phyloP scores from a whole-genome alignment of 129 eudicot genomes.

The Tagetes patula region DNA sequence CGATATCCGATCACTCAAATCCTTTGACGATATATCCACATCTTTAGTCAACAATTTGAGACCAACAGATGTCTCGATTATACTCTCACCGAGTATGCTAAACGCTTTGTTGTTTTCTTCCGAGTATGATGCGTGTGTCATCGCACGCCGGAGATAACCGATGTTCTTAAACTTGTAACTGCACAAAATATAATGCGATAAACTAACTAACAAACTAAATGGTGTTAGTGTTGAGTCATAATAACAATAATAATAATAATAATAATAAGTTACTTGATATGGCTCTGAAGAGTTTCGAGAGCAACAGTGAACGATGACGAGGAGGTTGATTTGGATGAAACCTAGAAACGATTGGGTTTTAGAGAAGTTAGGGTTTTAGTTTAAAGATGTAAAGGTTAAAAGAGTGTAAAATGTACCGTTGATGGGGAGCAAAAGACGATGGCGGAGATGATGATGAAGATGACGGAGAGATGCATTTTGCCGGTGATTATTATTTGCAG shows the following conservation, averaged over 20 bases:
- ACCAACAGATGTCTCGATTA: constrained; percentile 55
- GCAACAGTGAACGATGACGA: constrained; percentile 58
- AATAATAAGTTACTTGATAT: constrained; percentile 43
- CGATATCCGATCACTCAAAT: constrained; percentile 45
- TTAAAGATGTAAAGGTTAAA: not conserved
- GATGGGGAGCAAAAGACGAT: constrained; percentile 23
- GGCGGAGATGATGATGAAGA: constrained; percentile 30
- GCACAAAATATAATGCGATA: not conserved
- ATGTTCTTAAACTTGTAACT: constrained; percentile 61
- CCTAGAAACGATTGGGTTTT: constrained; percentile 24
- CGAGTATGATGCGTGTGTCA: constrained; percentile 85
- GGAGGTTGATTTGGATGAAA: constrained; percentile 28
- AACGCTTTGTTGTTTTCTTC: constrained; percentile 76
- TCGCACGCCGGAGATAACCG: constrained; percentile 60
- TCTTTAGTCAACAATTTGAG: constrained; percentile 42
- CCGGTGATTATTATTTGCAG: constrained; percentile 11
- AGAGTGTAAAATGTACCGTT: constrained; percentile 29
- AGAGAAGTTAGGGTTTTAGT: constrained; percentile 34
- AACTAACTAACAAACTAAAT: not conserved
- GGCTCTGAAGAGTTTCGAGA: constrained; percentile 59
- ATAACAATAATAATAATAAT: too few relatives aligned
- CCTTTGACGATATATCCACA: constrained; percentile 62
- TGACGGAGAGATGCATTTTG: constrained; percentile 24
- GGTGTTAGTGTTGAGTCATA: too few relatives aligned
- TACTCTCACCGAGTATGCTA: constrained; percentile 62